Evolutionary conservation across 257 asterid species (phyloP), one percentile per base, ranked within the genome.

Genomic region (Scutellaria barbata): DNA sequence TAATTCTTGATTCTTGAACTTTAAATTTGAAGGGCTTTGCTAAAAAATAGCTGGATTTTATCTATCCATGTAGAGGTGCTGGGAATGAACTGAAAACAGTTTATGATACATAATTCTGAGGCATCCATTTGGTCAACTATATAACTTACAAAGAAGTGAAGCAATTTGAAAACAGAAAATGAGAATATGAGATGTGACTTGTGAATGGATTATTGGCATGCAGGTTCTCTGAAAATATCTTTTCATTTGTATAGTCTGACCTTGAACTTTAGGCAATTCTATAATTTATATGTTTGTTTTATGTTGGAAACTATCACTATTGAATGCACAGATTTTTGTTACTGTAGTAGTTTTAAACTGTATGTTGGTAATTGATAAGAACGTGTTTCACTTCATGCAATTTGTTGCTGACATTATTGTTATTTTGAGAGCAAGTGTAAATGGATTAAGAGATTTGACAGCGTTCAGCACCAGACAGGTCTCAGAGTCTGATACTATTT

Each of bases 1-100:
- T 56, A 67, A 54, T 33, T 30, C 37, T 50, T 42, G 66, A 42
- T 64, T 54, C 52, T 56, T 53, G 43, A 45, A 72, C 41, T 72
- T 18, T 5, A 42, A 63, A n/a, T 35, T 18, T 60, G 63, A 20
- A 47, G 35, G 2, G 66, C 33, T 37, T 57, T 43, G 37, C 18
- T 69, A 57, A 66, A 17, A 17, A 9, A 35, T 71, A 46, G 30
- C 13, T 16, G 11, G 41, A 42, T 51, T 54, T 10, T 10, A 20
- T 51, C 3, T 5, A 5, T 59, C 66, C 42, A 47, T 62, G 16
- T 62, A 50, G 16, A 30, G 74, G 12, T 41, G 54, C 11, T 14
- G 18, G 47, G 20, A 30, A 52, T 39, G 30, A 22, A 20, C 63
- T 66, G 17, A 37, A 47, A 57, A 22, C 6, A 17, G 10, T 50